These are phyloP conservation scores for Eimeria falciformis DNA, from an alignment of 169 alveolate genomes.

Conservation along the genomic window DNA sequence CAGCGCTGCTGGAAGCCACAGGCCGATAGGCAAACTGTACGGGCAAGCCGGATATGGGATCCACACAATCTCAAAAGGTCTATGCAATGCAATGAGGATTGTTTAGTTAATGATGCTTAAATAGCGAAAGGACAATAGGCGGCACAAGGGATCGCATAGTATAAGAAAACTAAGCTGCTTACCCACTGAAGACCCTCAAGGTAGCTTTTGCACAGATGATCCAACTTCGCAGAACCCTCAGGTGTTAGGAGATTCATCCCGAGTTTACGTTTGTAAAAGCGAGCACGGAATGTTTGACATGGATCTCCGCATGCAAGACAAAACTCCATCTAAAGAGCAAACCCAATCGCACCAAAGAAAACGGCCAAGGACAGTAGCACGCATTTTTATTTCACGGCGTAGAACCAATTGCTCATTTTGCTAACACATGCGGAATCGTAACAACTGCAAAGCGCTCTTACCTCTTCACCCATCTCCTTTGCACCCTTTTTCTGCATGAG, in stretches of 20 bases:
- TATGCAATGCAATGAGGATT: too few relatives aligned
- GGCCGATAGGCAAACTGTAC: too few relatives aligned
- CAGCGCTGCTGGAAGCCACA: not conserved
- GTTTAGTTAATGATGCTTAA: too few relatives aligned
- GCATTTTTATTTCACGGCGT: too few relatives aligned
- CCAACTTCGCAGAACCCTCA: slow-evolving; percentile 56
- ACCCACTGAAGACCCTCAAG: slow-evolving; percentile 97
- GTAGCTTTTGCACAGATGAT: slow-evolving; percentile 87
- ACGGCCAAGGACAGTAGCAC: too few relatives aligned
- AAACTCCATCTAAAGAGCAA: not conserved
- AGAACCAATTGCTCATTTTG: not conserved
- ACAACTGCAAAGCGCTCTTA: not conserved
- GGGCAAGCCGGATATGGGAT: too few relatives aligned
- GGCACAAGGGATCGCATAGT: too few relatives aligned
- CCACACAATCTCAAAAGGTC: too few relatives aligned
- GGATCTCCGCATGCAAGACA: not conserved
- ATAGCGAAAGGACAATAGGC: too few relatives aligned
- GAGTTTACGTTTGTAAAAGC: slow-evolving; percentile 74
- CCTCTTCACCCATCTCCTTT: not conserved
- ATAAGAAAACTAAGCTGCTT: slow-evolving; percentile 30
- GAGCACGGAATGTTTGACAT: slow-evolving; percentile 40
- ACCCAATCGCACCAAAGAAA: slow-evolving; percentile 15
- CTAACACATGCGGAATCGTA: too few relatives aligned
- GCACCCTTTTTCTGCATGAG: slow-evolving; percentile 2
- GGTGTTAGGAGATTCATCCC: slow-evolving; percentile 43